Conservation (phyloP, 2,329 filamentous ascomycete species). For the Fusarium staphyleae region DNA sequence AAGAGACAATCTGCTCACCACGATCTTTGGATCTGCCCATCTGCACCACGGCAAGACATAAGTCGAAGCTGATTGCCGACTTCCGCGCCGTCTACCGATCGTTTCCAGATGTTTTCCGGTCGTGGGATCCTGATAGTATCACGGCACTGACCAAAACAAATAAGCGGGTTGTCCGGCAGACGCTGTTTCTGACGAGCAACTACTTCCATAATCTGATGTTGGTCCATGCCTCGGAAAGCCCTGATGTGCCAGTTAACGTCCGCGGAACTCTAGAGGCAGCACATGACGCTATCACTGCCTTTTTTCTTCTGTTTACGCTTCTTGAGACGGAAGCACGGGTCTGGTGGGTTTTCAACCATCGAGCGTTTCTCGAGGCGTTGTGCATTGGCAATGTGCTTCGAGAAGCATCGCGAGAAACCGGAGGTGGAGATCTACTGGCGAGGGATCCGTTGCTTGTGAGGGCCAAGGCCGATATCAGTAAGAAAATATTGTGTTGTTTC, state of each 20-base stretch:
- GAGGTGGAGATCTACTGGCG: conserved; percentile 53
- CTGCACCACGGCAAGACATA: conserved; percentile 71
- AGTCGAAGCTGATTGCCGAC: conserved; percentile 71
- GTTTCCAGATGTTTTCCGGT: conserved; percentile 74
- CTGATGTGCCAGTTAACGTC: conserved; percentile 69
- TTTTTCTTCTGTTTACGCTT: conserved; percentile 74
- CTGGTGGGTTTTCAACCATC: conserved; percentile 86
- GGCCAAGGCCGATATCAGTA: conserved; percentile 67
- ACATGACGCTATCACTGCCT: conserved; percentile 75
- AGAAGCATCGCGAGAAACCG: conserved; percentile 57
- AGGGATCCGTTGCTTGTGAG: conserved; percentile 67
- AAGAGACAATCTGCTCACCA: conserved; percentile 77
- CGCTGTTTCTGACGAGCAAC: conserved; percentile 80
- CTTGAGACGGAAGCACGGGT: conserved; percentile 76
- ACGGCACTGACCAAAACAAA: conserved; percentile 63
- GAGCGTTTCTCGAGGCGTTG: conserved; percentile 78
- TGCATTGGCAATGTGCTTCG: conserved; percentile 69
- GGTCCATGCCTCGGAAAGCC: conserved; percentile 74
- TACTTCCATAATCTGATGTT: conserved; percentile 86
- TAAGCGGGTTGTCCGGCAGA: conserved; percentile 74
- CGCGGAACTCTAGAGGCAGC: conserved; percentile 76
- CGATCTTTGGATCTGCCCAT: conserved; percentile 77
- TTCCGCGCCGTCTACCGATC: conserved; percentile 76
- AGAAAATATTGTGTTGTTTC: conserved; percentile 38
- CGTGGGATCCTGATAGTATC: conserved; percentile 68